These are phyloP conservation scores for Dactylorhiza incarnata DNA, from an alignment of 106 monocot genomes.

Conservation along the genomic window DNA sequence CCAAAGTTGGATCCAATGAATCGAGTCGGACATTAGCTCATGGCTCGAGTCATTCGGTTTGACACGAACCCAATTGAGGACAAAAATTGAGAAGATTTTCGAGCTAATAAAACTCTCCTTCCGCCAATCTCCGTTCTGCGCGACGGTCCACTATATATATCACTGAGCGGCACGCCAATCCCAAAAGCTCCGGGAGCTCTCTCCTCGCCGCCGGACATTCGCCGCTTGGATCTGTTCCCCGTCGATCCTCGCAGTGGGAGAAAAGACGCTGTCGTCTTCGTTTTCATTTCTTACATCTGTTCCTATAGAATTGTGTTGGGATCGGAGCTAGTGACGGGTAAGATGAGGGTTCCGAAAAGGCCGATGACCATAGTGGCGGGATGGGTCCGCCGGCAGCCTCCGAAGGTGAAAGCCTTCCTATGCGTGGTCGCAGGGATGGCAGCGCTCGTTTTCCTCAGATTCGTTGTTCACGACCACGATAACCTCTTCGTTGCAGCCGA, in stretches of 20 bases:
- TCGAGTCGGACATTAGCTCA: too few relatives aligned
- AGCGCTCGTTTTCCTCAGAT: constrained; percentile 34
- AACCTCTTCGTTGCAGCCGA: constrained; percentile 64
- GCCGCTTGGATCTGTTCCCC: neutral
- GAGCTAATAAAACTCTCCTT: too few relatives aligned
- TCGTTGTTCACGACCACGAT: constrained; percentile 55
- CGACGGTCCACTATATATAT: too few relatives aligned
- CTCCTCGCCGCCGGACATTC: neutral
- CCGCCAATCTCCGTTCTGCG: too few relatives aligned
- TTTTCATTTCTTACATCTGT: neutral
- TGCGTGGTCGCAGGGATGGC: constrained; percentile 49
- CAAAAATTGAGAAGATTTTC: too few relatives aligned
- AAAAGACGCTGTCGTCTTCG: neutral
- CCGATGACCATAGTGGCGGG: neutral
- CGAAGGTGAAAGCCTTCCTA: constrained; percentile 69
- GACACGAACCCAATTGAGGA: too few relatives aligned
- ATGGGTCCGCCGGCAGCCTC: constrained; percentile 54
- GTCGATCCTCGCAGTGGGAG: neutral
- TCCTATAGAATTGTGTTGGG: neutral
- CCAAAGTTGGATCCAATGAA: too few relatives aligned
- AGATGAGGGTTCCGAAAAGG: constrained; percentile 3
- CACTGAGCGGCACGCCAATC: too few relatives aligned
- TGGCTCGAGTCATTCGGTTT: too few relatives aligned
- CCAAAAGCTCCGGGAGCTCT: neutral
- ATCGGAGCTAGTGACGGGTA: neutral